Base-by-base conservation (phyloP, 192 early-diverging fungal genomes). In the Backusella tuberculispora region DNA sequence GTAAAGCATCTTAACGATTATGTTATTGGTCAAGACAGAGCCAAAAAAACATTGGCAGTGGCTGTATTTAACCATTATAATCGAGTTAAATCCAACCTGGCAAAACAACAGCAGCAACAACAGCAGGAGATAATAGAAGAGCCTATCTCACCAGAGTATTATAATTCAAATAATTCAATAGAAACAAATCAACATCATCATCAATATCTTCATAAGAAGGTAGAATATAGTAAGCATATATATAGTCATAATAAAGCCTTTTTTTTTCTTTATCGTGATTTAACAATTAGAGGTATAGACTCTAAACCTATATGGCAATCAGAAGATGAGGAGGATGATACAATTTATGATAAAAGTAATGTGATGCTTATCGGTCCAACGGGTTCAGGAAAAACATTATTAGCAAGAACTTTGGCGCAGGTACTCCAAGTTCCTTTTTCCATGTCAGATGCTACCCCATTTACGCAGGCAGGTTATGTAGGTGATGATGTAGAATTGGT, bases 401-500 rank as follows among this genome's bases (percentile, higher is more conserved):
- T 95, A 17, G 93, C 92, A 15, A 86, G 90, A 50, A 96, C 95
- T 4, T 82, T 94, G 56, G 94, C 95, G n/a, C 90, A 95, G 74
- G 85, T 95, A 0, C 85, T 96, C 15, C 87, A 93, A 34, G 94
- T 96, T 0, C 94, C 95, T 0, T 96, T 94, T 71, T 95, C 93
- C 1, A 90, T 95, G 77, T 93, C 92, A 34, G 95, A 96, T 80
- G 95, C 95, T 1, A 95, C 93, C 8, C 93, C 94, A 19, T 88
- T 96, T 74, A 96, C 95, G 7, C 95, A 96, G 74, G 90, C 94
- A 17, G 95, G 95, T 10, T 96, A 96, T 76, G 95, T 95, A 9
- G 95, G 95, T 64, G 95, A 96, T 71, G 95, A 96, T 80, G 94
- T 95, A 24, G 95, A 96, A 74, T 81, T 92, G 10, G 93, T 94